Evolutionary conservation across 2,329 filamentous ascomycete species (phyloP).

Genomic region (Pseudonectria foliicola): DNA sequence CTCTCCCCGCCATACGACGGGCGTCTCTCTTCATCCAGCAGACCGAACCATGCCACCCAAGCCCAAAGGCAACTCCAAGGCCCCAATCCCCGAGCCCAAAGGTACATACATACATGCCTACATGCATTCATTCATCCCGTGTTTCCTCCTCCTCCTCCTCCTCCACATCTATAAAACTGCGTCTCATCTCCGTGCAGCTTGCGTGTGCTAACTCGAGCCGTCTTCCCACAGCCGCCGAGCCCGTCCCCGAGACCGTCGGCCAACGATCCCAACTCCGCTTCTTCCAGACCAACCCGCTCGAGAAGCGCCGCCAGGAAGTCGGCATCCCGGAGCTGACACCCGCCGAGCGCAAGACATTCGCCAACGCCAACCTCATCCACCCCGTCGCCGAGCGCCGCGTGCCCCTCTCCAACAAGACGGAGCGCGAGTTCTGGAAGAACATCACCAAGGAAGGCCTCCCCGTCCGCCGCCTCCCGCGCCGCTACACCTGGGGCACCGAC

Average conservation of each 20-base stretch:
- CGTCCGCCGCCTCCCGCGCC: slow-evolving; percentile 34
- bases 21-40: slow-evolving; percentile 6
- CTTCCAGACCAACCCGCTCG: slow-evolving; percentile 44
- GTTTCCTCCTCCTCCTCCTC: not conserved
- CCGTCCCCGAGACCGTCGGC: slow-evolving; percentile 38
- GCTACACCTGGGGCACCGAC: slow-evolving; percentile 45
- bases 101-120: no score
- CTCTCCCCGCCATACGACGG: no score
- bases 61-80: slow-evolving; percentile 29
- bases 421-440: slow-evolving; percentile 52
- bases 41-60: slow-evolving; percentile 30
- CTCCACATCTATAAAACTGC: not conserved
- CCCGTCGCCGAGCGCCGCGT: slow-evolving; percentile 31
- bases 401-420: slow-evolving; percentile 37
- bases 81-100: slow-evolving; percentile 16
- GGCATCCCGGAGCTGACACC: slow-evolving; percentile 39
- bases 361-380: slow-evolving; percentile 39
- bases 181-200: not conserved
- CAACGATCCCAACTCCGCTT: slow-evolving; percentile 41
- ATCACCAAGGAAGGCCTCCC: slow-evolving; percentile 46
- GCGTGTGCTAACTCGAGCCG: slow-evolving; percentile 2
- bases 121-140: no score
- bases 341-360: slow-evolving; percentile 42
- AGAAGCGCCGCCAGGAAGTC: slow-evolving; percentile 36
- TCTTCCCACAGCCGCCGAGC: slow-evolving; percentile 22